Evolutionary conservation across 2,329 filamentous ascomycete genomes (phyloP).

Genomic region (Botrytis galanthina): DNA sequence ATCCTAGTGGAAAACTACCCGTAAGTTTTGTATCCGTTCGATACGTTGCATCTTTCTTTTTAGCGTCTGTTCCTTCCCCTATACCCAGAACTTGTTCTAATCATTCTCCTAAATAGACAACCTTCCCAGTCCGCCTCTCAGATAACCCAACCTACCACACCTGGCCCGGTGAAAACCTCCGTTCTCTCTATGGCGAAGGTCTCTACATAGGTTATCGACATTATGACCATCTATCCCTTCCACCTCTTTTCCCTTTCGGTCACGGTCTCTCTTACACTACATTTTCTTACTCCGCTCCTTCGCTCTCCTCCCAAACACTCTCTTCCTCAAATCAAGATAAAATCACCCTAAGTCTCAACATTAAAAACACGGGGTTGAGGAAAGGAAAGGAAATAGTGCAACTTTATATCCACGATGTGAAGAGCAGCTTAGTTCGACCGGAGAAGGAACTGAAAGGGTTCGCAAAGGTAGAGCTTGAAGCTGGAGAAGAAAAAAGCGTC

Average conservation of each 20-base stretch:
- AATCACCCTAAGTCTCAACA: constrained; percentile 42
- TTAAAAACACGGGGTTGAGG: constrained; percentile 59
- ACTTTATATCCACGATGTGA: constrained; percentile 63
- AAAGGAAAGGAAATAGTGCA: constrained; percentile 65
- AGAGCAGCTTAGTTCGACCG: constrained; percentile 61
- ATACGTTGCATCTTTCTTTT: neutral
- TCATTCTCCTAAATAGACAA: constrained; percentile 45
- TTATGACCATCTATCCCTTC: constrained; percentile 61
- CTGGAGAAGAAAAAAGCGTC: constrained; percentile 47
- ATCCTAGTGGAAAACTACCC: constrained; percentile 67
- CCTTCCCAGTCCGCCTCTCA: constrained; percentile 62
- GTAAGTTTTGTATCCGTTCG: constrained; percentile 25
- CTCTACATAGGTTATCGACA: constrained; percentile 72
- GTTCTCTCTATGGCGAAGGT: constrained; percentile 69
- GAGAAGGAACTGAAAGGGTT: constrained; percentile 71
- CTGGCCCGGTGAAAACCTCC: constrained; percentile 68
- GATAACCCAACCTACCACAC: constrained; percentile 71
- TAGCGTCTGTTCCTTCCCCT: neutral
- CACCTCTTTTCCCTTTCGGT: constrained; percentile 68
- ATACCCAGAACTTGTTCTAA: constrained; percentile 17
- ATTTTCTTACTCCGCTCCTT: constrained; percentile 61
- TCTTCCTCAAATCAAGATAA: constrained; percentile 29
- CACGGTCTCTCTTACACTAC: constrained; percentile 72
- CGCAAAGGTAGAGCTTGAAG: constrained; percentile 58
- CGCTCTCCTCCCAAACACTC: constrained; percentile 46